phyloP scores from a whole-genome alignment of 352 stramenopile species.

The Globisporangium echinulatum region DNA sequence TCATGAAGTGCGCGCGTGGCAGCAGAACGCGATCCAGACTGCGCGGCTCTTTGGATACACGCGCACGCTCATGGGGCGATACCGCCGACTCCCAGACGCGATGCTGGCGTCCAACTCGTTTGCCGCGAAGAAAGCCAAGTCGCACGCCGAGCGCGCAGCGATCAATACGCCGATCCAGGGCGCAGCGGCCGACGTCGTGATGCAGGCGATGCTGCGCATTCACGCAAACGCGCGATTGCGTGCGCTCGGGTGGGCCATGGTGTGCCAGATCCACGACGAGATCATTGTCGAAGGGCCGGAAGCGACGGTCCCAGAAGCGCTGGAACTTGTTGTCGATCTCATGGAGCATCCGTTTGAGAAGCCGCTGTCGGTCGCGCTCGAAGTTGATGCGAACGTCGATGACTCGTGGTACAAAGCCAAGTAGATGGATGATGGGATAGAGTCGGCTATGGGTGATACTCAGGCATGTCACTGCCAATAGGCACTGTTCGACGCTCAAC shows the following conservation, averaged over 20 bases:
- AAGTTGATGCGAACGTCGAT: slow-evolving; percentile 92
- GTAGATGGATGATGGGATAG: slow-evolving; percentile 29
- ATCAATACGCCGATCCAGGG: slow-evolving; percentile 99
- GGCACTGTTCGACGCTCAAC: not conserved
- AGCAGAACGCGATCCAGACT: slow-evolving; percentile 90
- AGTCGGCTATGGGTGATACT: no score
- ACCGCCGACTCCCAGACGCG: slow-evolving; percentile 94
- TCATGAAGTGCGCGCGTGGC: slow-evolving; percentile 89
- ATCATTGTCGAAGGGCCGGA: slow-evolving; percentile 99
- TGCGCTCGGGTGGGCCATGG: slow-evolving; percentile 95
- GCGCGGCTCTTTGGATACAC: slow-evolving; percentile 86
- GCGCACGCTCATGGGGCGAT: slow-evolving; percentile 95
- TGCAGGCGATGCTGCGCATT: slow-evolving; percentile 99
- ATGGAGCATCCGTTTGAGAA: slow-evolving; percentile 98
- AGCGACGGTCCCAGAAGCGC: slow-evolving; percentile 91
- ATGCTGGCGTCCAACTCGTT: slow-evolving; percentile 61
- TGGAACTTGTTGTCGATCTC: slow-evolving; percentile 80
- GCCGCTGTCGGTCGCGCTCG: slow-evolving; percentile 81
- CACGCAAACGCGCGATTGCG: slow-evolving; percentile 90
- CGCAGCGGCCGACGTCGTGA: slow-evolving; percentile 97
- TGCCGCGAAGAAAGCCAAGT: slow-evolving; percentile 58
- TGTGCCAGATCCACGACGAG: slow-evolving; percentile 99
- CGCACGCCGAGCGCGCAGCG: slow-evolving; percentile 91
- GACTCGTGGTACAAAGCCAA: slow-evolving; percentile 99
- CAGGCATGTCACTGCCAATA: not conserved